These are phyloP conservation scores for Aspergillus sp. DNA, from an alignment of 2,329 filamentous ascomycete species.

Conservation along the genomic window DNA sequence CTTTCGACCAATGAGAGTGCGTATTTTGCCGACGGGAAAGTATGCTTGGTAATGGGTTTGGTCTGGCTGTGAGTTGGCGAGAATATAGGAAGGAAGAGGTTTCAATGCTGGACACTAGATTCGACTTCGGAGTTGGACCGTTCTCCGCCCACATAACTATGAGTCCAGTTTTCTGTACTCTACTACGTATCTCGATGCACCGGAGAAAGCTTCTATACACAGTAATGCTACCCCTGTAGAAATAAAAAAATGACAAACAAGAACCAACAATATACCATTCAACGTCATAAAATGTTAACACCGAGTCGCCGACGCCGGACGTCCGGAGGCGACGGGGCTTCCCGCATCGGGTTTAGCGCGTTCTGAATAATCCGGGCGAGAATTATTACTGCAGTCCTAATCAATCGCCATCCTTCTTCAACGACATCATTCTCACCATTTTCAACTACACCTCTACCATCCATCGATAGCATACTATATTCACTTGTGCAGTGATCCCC, in stretches of 20 bases:
- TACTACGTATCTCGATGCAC: background rate
- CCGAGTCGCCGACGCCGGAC: slow-evolving; percentile 14
- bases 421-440: background rate
- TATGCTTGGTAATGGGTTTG: background rate
- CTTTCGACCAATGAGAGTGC: background rate
- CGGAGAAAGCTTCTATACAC: background rate
- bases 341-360: slow-evolving; percentile 6
- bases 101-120: background rate
- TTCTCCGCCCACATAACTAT: too few relatives aligned
- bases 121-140: background rate
- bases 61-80: background rate
- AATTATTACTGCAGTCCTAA: background rate
- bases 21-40: background rate
- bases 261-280: background rate
- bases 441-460: background rate
- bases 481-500: background rate
- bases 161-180: too few relatives aligned
- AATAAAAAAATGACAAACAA: background rate
- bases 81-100: background rate
- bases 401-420: slow-evolving; percentile 1
- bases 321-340: slow-evolving; percentile 11
- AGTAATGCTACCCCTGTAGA: background rate
- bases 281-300: background rate
- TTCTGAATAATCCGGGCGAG: slow-evolving; percentile 5
- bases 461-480: background rate